Conservation (phyloP, 306 rosid genomes). For the Fragaria iinumae region DNA sequence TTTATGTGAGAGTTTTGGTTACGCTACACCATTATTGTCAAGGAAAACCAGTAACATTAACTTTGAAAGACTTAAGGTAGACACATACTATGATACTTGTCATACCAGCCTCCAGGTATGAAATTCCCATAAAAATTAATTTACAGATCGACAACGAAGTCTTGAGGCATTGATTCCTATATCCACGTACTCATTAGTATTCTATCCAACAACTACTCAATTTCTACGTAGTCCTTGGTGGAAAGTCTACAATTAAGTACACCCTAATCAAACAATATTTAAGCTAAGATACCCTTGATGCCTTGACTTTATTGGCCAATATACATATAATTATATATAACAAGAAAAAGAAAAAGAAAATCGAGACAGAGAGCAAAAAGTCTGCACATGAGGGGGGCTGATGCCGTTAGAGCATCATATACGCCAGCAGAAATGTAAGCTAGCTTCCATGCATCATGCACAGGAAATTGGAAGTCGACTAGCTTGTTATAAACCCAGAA, state of each 20-base stretch:
- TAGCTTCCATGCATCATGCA: not conserved
- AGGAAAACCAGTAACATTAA: too few relatives aligned
- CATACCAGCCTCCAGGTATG: too few relatives aligned
- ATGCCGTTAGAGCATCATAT: not conserved
- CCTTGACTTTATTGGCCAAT: not conserved
- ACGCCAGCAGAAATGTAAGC: not conserved
- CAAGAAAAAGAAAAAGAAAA: too few relatives aligned
- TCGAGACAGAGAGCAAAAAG: not conserved
- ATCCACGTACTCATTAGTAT: not conserved
- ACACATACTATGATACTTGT: too few relatives aligned
- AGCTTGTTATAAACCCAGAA: not conserved
- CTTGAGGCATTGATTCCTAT: too few relatives aligned
- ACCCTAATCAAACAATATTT: not conserved
- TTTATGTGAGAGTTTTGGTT: too few relatives aligned
- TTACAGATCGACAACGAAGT: too few relatives aligned
- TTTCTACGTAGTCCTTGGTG: not conserved
- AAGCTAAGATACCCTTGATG: not conserved
- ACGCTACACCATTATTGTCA: rapidly evolving
- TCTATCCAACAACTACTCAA: not conserved
- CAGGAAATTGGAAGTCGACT: conserved; percentile 11
- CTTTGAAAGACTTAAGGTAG: too few relatives aligned
- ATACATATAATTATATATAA: too few relatives aligned
- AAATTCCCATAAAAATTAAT: too few relatives aligned
- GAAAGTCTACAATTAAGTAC: not conserved
- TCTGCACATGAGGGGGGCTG: not conserved